phyloP scores from a whole-genome alignment of 768 basidiomycete species.

The Megacollybia marginata region DNA sequence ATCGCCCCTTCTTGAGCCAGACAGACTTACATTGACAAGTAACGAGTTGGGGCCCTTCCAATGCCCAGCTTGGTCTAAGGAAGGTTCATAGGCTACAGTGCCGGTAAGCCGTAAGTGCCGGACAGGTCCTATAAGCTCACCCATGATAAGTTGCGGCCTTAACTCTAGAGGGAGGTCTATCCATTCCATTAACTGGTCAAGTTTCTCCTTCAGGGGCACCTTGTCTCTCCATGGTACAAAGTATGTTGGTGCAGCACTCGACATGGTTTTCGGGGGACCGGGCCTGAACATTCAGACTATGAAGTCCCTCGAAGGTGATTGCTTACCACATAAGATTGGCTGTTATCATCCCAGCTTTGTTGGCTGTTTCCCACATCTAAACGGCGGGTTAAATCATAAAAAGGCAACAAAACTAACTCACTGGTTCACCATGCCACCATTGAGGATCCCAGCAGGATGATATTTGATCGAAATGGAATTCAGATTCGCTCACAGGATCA shows the following conservation, averaged over 20 bases:
- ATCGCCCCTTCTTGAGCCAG: background rate
- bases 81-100: conserved; percentile 68
- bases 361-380: conserved; percentile 89
- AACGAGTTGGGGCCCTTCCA: conserved; percentile 59
- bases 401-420: conserved; percentile 24
- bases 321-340: conserved; percentile 91
- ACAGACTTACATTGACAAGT: conserved; percentile 55
- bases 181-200: conserved; percentile 75
- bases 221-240: conserved; percentile 77
- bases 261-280: conserved; percentile 66
- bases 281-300: conserved; percentile 42
- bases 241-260: conserved; percentile 63
- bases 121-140: conserved; percentile 25
- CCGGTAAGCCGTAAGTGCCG: background rate
- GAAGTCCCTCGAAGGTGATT: background rate
- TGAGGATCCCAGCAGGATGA: conserved; percentile 54
- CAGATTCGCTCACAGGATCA: conserved; percentile 56
- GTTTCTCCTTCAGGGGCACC: conserved; percentile 60
- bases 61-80: conserved; percentile 83
- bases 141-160: conserved; percentile 73
- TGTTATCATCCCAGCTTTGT: conserved; percentile 61
- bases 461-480: conserved; percentile 67
- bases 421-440: conserved; percentile 92
- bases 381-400: background rate
- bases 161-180: conserved; percentile 66